Evolutionary conservation across 306 rosid species (phyloP).

Genomic region (Inga leiocalycina): DNA sequence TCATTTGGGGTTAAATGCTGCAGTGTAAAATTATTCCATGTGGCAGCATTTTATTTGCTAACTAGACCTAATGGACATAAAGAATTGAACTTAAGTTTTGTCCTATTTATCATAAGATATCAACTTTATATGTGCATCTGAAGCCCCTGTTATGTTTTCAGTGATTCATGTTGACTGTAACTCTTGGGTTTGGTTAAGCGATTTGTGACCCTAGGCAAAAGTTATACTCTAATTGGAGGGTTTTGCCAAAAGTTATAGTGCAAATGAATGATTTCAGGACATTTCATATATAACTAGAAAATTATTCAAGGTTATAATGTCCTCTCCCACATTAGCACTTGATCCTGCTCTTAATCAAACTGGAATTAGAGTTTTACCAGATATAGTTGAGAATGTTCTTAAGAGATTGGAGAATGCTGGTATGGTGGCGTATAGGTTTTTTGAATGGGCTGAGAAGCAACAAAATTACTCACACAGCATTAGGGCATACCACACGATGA

Average conservation of each 20-base stretch:
- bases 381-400: conserved; percentile 32
- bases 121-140: conserved; percentile 6
- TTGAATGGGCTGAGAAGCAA: too few relatives aligned
- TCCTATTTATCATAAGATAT: too few relatives aligned
- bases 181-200: conserved; percentile 18
- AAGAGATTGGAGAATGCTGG: too few relatives aligned
- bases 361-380: conserved; percentile 66
- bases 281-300: conserved; percentile 50
- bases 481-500: too few relatives aligned
- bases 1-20: too few relatives aligned
- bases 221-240: conserved; percentile 19
- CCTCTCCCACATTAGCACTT: conserved; percentile 53
- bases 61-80: too few relatives aligned
- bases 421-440: too few relatives aligned
- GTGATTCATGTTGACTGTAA: conserved; percentile 10
- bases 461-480: too few relatives aligned
- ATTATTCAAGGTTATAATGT: conserved; percentile 63
- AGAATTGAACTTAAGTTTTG: too few relatives aligned
- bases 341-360: conserved; percentile 79
- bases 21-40: too few relatives aligned
- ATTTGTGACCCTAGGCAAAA: conserved; percentile 29
- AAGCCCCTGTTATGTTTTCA: not conserved
- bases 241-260: conserved; percentile 38
- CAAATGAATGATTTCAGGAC: conserved; percentile 41
- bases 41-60: too few relatives aligned